phyloP scores from a whole-genome alignment of 2,329 filamentous ascomycete genomes.

The Epichloe sp. region DNA sequence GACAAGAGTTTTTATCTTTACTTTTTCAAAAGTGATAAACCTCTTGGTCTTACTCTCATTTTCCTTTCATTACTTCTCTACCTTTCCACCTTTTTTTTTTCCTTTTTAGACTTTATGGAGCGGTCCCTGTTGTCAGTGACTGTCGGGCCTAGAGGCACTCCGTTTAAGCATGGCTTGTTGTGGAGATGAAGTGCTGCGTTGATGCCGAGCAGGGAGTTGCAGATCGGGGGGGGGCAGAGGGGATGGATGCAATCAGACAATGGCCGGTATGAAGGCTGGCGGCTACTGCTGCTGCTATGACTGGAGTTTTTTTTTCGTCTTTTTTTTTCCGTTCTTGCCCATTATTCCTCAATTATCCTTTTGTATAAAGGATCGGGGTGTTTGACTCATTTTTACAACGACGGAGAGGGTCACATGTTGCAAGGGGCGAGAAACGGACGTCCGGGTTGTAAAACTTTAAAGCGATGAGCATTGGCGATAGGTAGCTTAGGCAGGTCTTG shows the following conservation, averaged over 20 bases:
- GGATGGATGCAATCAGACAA: background rate
- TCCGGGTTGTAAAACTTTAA: background rate
- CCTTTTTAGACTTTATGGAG: background rate
- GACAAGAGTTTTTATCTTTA: background rate
- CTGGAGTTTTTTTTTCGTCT: background rate
- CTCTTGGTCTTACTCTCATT: background rate
- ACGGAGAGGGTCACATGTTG: background rate
- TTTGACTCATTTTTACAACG: background rate
- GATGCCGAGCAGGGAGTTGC: background rate
- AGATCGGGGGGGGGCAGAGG: background rate
- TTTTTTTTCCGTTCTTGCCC: background rate
- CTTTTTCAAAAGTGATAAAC: background rate
- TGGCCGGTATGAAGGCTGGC: background rate
- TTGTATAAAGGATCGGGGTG: constrained; percentile 2
- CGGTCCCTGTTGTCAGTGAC: background rate
- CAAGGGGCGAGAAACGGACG: background rate
- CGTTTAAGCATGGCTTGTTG: constrained; percentile 1
- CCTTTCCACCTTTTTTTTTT: background rate
- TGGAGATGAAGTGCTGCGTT: background rate
- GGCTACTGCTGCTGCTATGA: background rate
- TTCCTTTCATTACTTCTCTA: background rate
- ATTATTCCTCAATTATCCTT: background rate
- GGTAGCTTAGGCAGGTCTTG: background rate
- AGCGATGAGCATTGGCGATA: constrained; percentile 1
- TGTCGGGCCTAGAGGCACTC: background rate